A percentile compares a stretch with the other conserved stretches of the same genome.
Evolutionary conservation across 2,329 filamentous ascomycete species (phyloP).

Genomic region (Grosmannia huntii): DNA sequence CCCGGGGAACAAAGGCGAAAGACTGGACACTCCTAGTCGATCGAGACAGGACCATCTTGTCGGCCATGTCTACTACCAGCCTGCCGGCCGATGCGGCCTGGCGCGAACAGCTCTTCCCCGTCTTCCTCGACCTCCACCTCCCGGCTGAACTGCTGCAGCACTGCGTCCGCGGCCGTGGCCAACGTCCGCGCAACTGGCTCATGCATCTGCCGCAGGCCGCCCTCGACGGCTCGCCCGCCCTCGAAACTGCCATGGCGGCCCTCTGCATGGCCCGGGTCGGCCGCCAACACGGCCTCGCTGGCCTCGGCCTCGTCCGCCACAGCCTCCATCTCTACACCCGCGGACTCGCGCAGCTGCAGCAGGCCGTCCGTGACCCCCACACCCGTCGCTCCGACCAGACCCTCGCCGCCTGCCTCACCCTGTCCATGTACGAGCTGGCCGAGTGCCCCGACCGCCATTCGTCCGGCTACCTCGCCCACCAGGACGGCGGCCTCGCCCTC

Average conservation of each 20-base stretch:
- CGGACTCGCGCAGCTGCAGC: slow-evolving; percentile 8
- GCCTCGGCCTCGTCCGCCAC: slow-evolving; percentile 10
- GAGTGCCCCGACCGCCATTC: slow-evolving; percentile 10
- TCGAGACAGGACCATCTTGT: no score
- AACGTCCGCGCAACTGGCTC: slow-evolving; percentile 9
- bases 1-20: no score
- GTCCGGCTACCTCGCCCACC: slow-evolving; percentile 12
- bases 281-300: slow-evolving; percentile 1
- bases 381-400: slow-evolving; percentile 8
- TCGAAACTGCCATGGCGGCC: slow-evolving; percentile 8
- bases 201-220: slow-evolving; percentile 5
- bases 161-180: neutral
- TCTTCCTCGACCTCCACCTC: slow-evolving; percentile 8
- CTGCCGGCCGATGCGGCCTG: slow-evolving; percentile 5
- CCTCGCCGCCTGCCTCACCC: slow-evolving; percentile 12
- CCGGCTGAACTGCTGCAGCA: slow-evolving; percentile 4
- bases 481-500: slow-evolving; percentile 11
- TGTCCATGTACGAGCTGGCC: slow-evolving; percentile 14
- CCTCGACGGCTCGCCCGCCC: slow-evolving; percentile 3
- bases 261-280: slow-evolving; percentile 11
- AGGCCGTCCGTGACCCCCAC: slow-evolving; percentile 6
- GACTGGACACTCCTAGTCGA: no score
- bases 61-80: no score
- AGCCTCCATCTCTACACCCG: slow-evolving; percentile 10
- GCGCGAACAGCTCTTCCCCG: slow-evolving; percentile 11